Evolutionary conservation across 306 rosid species (phyloP), one percentile per base, ranked within the genome.

Genomic region (Abrus precatorius): DNA sequence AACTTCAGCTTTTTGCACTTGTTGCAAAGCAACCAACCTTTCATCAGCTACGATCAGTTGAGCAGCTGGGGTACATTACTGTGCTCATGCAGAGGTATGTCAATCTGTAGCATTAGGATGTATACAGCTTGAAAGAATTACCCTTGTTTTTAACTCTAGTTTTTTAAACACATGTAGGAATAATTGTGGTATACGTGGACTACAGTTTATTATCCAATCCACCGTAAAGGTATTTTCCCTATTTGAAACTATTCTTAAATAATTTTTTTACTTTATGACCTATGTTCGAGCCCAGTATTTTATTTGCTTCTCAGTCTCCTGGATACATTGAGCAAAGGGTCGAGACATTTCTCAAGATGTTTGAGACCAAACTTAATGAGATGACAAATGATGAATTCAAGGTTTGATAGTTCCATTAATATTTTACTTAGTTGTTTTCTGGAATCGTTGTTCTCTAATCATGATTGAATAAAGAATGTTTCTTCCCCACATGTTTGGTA

Each of bases 1-100:
- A 91, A 87, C 98, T 95, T 84, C 99, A 93, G 84, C 98, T 95
- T 82, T 91, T 95, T 82, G 92, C 87, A 40, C 94, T 88, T 76
- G 75, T 91, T 72, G 98, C 97, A 8, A 89, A 95, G 92, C 96
- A 91, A 71, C 90, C 99, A 27, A 90, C 98, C 27, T 95, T 93
- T 84, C 98, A 95, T 86, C 99, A 95, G 89, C 98, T 95, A 85
- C 90, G 98, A 82, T 82, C 93, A 50, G 99, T 95, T 82, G 99
- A 95, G 87, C 99, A 95, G 77, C 96, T 95, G 50, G 99, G 99
- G 70, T 95, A 95, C 84, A 86, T 93, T 72, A 87, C 99, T 53
- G 82, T 62, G 72, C 92, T 95, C 72, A 65, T 74, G 91, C 89
- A 80, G 85, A 91, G 96, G 99, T 91, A 68, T 85, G 90, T 30